Conservation (phyloP, 2,329 filamentous ascomycete genomes). For the Venturia carpophila region DNA sequence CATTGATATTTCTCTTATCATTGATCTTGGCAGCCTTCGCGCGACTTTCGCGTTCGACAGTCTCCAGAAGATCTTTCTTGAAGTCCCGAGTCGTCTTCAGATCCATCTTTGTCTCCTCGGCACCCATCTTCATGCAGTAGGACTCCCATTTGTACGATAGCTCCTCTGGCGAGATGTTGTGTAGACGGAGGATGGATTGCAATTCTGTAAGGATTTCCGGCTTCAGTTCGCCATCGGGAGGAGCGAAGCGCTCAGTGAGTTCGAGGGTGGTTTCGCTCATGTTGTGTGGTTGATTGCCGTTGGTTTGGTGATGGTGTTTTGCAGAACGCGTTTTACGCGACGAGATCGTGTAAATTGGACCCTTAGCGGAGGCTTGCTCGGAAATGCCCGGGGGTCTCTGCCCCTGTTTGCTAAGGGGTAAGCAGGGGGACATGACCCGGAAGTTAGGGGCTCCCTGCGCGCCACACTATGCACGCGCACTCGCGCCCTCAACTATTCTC, state of each 20-base stretch:
- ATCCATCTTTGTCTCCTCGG: slow-evolving; percentile 64
- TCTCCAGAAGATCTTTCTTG: slow-evolving; percentile 80
- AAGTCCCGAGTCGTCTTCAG: slow-evolving; percentile 67
- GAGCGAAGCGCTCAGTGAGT: slow-evolving; percentile 53
- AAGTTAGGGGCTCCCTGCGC: neutral
- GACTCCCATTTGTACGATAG: slow-evolving; percentile 99
- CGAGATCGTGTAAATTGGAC: neutral
- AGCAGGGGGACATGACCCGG: neutral
- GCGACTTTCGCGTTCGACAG: slow-evolving; percentile 67
- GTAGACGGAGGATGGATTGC: slow-evolving; percentile 75
- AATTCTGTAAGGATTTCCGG: slow-evolving; percentile 74
- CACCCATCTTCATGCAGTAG: slow-evolving; percentile 89
- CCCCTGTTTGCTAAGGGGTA: neutral
- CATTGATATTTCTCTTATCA: slow-evolving; percentile 54
- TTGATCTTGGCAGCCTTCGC: slow-evolving; percentile 55
- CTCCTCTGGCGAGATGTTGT: slow-evolving; percentile 74
- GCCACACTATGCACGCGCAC: too few relatives aligned
- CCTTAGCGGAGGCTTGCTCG: neutral
- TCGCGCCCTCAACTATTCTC: too few relatives aligned
- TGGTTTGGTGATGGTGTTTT: neutral
- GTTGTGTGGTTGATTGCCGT: slow-evolving; percentile 12
- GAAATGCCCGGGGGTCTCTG: too few relatives aligned
- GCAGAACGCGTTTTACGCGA: neutral
- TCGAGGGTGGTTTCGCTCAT: slow-evolving; percentile 47
- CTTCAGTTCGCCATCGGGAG: slow-evolving; percentile 49